Conservation (phyloP, 805 yeast genomes). For the Isabelozyma rhagii region DNA sequence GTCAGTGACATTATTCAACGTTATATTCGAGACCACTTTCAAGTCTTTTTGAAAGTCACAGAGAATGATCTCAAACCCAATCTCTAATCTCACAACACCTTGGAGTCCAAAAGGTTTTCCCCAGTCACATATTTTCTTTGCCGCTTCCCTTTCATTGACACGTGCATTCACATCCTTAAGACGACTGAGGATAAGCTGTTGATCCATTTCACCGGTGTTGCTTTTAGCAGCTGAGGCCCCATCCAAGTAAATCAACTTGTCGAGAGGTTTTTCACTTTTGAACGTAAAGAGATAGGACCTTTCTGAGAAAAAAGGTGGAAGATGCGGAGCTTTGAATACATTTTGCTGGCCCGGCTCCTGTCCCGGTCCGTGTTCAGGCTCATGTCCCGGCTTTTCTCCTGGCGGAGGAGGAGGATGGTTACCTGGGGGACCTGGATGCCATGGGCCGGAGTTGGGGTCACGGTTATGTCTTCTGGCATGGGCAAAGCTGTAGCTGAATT, state of each 20-base stretch:
- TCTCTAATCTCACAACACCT: constrained; percentile 56
- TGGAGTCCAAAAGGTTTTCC: constrained; percentile 51
- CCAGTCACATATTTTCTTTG: constrained; percentile 56
- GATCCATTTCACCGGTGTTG: constrained; percentile 60
- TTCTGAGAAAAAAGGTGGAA: constrained; percentile 1
- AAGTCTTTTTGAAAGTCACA: constrained; percentile 56
- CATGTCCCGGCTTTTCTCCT: constrained; percentile 4
- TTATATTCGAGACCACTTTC: constrained; percentile 44
- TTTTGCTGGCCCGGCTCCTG: not conserved
- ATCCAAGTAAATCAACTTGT: constrained; percentile 51
- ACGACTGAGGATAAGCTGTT: constrained; percentile 19
- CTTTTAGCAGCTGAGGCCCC: constrained; percentile 70
- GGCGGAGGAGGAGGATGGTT: constrained; percentile 6
- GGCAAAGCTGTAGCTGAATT: constrained; percentile 56
- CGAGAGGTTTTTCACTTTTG: constrained; percentile 44
- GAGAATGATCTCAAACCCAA: constrained; percentile 59
- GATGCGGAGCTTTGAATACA: not conserved
- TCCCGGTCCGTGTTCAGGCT: constrained; percentile 2
- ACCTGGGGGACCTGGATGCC: constrained; percentile 2
- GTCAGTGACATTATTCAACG: constrained; percentile 34
- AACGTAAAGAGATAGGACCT: constrained; percentile 41
- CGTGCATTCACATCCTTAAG: constrained; percentile 17
- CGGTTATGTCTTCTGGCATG: constrained; percentile 3
- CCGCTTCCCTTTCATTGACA: constrained; percentile 42
- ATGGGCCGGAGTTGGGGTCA: constrained; percentile 5